Percentiles rank a stretch among this genome's conserved stretches.
Conservation (phyloP, 495 filamentous ascomycete species). For the Lichenothelia convexa region DNA sequence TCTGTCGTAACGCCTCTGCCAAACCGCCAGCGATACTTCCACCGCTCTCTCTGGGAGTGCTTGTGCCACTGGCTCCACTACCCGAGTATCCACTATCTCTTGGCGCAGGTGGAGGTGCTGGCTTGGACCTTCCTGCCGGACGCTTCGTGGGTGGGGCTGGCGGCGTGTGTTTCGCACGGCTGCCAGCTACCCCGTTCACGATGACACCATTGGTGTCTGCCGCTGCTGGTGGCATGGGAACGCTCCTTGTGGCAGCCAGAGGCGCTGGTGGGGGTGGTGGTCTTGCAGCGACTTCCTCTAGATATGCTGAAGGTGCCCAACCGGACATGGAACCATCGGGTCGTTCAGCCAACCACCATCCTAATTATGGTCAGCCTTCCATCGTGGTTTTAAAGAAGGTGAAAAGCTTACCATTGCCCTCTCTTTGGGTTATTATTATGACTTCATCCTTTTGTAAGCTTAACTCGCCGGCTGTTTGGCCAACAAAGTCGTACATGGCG, state of each 20-base stretch:
- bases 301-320: constrained; percentile 85
- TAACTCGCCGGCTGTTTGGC: constrained; percentile 62
- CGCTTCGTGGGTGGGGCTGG: constrained; percentile 77
- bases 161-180: constrained; percentile 52
- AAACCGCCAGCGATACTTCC: constrained; percentile 63
- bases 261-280: constrained; percentile 23
- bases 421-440: constrained; percentile 72
- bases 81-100: constrained; percentile 29
- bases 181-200: constrained; percentile 32
- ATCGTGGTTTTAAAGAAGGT: constrained; percentile 1
- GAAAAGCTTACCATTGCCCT: constrained; percentile 58
- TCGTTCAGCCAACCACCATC: constrained; percentile 87
- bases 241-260: constrained; percentile 17
- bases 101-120: constrained; percentile 40
- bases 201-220: constrained; percentile 5
- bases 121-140: constrained; percentile 55
- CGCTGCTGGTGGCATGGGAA: constrained; percentile 34
- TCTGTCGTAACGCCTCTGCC: constrained; percentile 60
- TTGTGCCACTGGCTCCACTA: constrained; percentile 44
- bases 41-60: constrained; percentile 37
- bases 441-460: constrained; percentile 58
- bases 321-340: constrained; percentile 45
- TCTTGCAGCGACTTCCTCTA: constrained; percentile 49
- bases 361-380: constrained; percentile 24
- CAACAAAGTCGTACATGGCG: constrained; percentile 76